Conservation (phyloP, 2,329 filamentous ascomycete genomes). For the Pyricularia pennisetigena region DNA sequence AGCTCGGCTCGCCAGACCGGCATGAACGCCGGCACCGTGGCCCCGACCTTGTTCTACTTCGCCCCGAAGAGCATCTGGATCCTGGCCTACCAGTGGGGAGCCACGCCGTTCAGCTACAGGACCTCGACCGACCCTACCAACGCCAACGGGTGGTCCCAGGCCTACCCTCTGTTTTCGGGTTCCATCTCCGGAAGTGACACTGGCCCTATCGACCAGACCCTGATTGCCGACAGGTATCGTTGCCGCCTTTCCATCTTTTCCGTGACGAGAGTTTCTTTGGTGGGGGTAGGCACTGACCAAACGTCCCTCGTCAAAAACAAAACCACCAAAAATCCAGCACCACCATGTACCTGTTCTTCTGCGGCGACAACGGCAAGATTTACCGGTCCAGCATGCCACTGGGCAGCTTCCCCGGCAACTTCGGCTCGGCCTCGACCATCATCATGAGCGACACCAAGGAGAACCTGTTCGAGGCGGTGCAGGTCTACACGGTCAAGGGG, state of each 20-base stretch:
- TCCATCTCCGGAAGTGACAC: slow-evolving; percentile 38
- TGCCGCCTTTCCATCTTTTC: too few species aligned
- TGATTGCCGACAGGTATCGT: slow-evolving; percentile 43
- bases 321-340: too few species aligned
- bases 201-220: slow-evolving; percentile 50
- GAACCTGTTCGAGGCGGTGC: slow-evolving; percentile 56
- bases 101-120: slow-evolving; percentile 47
- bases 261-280: too few species aligned
- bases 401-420: slow-evolving; percentile 49
- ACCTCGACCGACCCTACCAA: slow-evolving; percentile 49
- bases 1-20: slow-evolving; percentile 15
- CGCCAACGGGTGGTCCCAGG: slow-evolving; percentile 43
- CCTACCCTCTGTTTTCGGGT: slow-evolving; percentile 46
- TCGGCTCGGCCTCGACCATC: slow-evolving; percentile 39
- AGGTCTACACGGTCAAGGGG: slow-evolving; percentile 52
- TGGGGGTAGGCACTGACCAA: too few species aligned
- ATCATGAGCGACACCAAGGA: slow-evolving; percentile 42
- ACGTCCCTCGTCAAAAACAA: too few species aligned
- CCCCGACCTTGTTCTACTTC: slow-evolving; percentile 56
- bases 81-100: slow-evolving; percentile 55
- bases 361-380: slow-evolving; percentile 56
- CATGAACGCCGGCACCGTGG: slow-evolving; percentile 42
- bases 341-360: slow-evolving; percentile 58
- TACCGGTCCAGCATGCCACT: slow-evolving; percentile 56
- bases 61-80: slow-evolving; percentile 51